Evolutionary conservation across 2,329 filamentous ascomycete genomes (phyloP), one percentile per base, ranked within the genome.

Genomic region (Phialophora chinensis): DNA sequence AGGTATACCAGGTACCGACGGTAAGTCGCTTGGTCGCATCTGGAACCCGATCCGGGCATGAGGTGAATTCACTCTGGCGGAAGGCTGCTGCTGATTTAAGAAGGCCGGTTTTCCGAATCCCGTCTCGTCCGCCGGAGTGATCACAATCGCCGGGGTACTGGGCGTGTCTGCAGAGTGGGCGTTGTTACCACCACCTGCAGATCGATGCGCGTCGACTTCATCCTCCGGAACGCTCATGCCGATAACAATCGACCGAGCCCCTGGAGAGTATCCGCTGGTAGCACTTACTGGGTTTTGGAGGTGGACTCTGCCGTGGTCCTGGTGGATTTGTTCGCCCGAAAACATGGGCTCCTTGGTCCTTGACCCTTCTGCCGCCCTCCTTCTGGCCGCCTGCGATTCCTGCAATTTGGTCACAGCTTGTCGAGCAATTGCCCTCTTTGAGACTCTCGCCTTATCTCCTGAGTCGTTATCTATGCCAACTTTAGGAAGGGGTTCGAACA

Each of bases 221-320:
- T 76, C 67, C 52, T 72, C 73, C 33, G 80, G 78, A 20, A 83
- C 74, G 4, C 76, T 77, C 10, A 82, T 75, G 11, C 82, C 81
- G 61, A 83, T 83, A 66, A 81, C 75, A 17, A 84, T 79, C 12
- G 79, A 77, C 12, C 79, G 73, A 66, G 81, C 80, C 1, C 79
- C 80, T 2, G 81, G 80, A 3, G 81, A 83, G 5, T 82, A 67
- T 6, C 29, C 63, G 52, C 38, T 62, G 7, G 23, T 29, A n/a
- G 38, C 54, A 27, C 25, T 53, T 29, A 31, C 14, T 7, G 42
- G 58, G 11, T 25, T 60, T 25, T 35, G 33, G 44, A 58, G 25
- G 10, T 62, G 59, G 14, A 47, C 42, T 38, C 17, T 54, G 23
- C 12, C 31, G 20, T 31, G 7, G 27, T 25, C 49, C 10, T 7